Base-by-base conservation (phyloP, 2,329 filamentous ascomycete genomes). In the Tothia fuscella region DNA sequence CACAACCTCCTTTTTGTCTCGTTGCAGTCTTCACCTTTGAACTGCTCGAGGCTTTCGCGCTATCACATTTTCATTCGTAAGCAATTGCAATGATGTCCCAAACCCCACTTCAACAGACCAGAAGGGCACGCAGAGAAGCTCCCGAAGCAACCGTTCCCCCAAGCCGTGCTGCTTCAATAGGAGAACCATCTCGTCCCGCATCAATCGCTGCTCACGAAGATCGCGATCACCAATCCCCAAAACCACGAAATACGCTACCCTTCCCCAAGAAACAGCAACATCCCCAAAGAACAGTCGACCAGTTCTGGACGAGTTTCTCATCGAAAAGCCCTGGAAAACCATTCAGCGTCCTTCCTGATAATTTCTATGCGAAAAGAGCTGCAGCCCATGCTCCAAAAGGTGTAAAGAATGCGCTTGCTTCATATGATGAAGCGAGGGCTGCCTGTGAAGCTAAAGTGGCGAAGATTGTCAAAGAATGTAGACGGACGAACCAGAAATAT, bases 401-500 rank as follows among this genome's bases (percentile, higher is more conserved):
- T 61, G 41, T 68, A 3, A 73, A 80, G 56, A 67, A 77, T 32
- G 62, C 80, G 0, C 67, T 74, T 33, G 71, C 74, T 16, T 84
- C 80, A 0, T 91, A 85, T 53, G 76, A 85, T 41, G 75, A 84
- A 51, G 84, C 83, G 0, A 75, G 70, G 3, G 71, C 71, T 17
- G 72, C 79, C 44, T 93, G 85, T 60, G 69, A 66, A 41, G 72
- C 71, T 43, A 71, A 74, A 39, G 73, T 78, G 5, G 61, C 65
- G 6, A 71, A 72, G 46, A 77, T 77, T 42, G 67, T 71, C 22
- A 66, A 65, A 44, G 73, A 78, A 52, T 93, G 85, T 56, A 70
- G 76, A 17, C 72, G 82, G 6, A 67, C 86, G 44, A 93, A 93
- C 59, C 80, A 86, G 53, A 89, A 86, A 59, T 94, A 93, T 56